Evolutionary conservation across 2,329 filamentous ascomycete species (phyloP), one percentile per base, ranked within the genome.

Genomic region (Fusarium floridanum): DNA sequence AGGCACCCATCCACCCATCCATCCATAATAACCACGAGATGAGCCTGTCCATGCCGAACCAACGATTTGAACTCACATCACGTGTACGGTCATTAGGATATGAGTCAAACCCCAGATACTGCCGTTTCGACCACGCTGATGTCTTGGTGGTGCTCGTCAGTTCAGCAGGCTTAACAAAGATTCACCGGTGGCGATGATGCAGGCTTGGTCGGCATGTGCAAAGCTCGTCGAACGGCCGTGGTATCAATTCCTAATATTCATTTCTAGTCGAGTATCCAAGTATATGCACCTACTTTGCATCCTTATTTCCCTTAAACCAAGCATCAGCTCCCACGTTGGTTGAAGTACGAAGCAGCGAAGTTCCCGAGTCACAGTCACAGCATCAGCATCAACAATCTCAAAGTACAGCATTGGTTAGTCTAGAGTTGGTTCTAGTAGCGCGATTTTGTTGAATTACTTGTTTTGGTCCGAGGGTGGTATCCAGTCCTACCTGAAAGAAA

Each of bases 1-100:
- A 66, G 61, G 57, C 53, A 73, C 36, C 57, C 62, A 67, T 36
- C 29, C 55, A 57, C n/a, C 24, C 17, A 16, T 29, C 27, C 32
- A 57, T 59, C 27, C 6, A 32, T 14, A 12, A 20, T 7, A 39
- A 17, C 36, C 36, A 59, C 36, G 22, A 22, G 6, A 3, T 24
- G 16, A 41, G 8, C 9, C 8, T 57, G 6, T 34, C 32, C 20
- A 29, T 57, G 55, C 8, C 11, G 11, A 20, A 32, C 20, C 11
- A 20, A 32, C 6, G 20, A 20, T 14, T 20, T 55, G 10, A 20
- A 20, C 20, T 14, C 2, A 32, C n/a, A 55, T 55, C 48, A 55
- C 48, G 48, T 55, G 48, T 55, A 32, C 14, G 10, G 27, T 17
- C 1, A 32, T 32, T 7, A 6, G 8, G 6, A 32, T 20, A 12